Conservation (phyloP, 2,329 filamentous ascomycete species). For the Stagonosporopsis tanaceti region DNA sequence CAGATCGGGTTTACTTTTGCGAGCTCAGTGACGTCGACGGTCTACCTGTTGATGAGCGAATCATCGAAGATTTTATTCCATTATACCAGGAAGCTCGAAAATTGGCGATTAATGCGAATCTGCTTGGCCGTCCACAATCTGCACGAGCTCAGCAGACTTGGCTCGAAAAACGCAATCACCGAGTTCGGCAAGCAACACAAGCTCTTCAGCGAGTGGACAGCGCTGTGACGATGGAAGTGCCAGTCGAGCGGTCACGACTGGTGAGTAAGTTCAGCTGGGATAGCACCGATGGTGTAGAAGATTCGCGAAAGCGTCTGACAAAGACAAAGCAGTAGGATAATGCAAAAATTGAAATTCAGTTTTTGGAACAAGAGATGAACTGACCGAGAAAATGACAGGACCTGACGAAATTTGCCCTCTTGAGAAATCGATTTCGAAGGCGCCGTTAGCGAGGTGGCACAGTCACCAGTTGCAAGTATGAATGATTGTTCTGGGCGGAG, state of each 20-base stretch:
- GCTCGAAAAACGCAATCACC: background rate
- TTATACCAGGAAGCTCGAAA: background rate
- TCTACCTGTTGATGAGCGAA: background rate
- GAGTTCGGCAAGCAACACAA: background rate
- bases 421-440: background rate
- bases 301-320: background rate
- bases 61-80: background rate
- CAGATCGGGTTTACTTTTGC: background rate
- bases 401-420: background rate
- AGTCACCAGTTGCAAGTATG: background rate
- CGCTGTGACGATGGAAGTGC: background rate
- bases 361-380: no score
- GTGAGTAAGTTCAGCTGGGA: conserved; percentile 13
- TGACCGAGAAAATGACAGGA: background rate
- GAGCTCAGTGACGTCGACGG: conserved; percentile 11
- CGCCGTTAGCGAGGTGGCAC: background rate
- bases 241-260: background rate
- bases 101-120: background rate
- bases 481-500: background rate
- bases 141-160: background rate
- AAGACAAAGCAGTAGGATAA: conserved; percentile 2
- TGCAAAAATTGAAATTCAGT: background rate
- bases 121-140: background rate
- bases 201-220: background rate
- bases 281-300: background rate